These are phyloP conservation scores for Mucor irregularis DNA, from an alignment of 371 early-diverging fungal genomes.

Conservation along the genomic window DNA sequence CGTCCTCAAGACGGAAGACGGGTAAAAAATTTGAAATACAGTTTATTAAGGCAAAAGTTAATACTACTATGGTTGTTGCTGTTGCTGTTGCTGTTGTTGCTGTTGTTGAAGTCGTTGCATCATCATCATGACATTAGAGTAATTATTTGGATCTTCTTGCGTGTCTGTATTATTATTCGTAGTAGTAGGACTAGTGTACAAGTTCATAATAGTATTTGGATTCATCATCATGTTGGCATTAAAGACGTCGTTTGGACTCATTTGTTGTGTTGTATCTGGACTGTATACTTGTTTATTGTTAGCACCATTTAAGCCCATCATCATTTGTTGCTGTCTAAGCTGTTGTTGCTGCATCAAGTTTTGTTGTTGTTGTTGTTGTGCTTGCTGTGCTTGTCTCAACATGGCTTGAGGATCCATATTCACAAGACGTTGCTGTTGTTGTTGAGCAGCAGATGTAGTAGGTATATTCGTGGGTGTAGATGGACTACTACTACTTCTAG, in stretches of 20 bases:
- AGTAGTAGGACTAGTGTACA: constrained; percentile 28
- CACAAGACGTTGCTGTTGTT: constrained; percentile 3
- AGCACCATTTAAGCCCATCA: constrained; percentile 19
- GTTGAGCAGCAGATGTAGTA: constrained; percentile 1
- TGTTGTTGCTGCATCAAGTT: no score
- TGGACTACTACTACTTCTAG: no score
- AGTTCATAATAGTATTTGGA: constrained; percentile 24
- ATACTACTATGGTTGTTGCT: constrained; percentile 5
- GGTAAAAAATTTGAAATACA: no score
- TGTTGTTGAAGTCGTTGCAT: constrained; percentile 44
- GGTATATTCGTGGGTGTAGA: background rate
- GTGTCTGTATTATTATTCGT: constrained; percentile 20
- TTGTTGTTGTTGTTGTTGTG: constrained; percentile 27
- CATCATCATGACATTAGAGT: constrained; percentile 39
- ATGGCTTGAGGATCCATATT: constrained; percentile 28
- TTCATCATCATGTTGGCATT: constrained; percentile 36
- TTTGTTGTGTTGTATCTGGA: constrained; percentile 16
- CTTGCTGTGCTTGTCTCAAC: constrained; percentile 28
- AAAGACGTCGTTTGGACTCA: constrained; percentile 34
- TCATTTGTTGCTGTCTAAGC: constrained; percentile 28
- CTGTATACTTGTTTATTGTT: constrained; percentile 19
- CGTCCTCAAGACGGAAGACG: no score
- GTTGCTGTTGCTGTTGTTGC: constrained; percentile 9
- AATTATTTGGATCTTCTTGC: constrained; percentile 28
- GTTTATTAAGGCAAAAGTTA: no score